Evolutionary conservation across 176 grass and related monocot genomes (phyloP), one percentile per base, ranked within the genome.

Genomic region (Eragrostis nindensis): DNA sequence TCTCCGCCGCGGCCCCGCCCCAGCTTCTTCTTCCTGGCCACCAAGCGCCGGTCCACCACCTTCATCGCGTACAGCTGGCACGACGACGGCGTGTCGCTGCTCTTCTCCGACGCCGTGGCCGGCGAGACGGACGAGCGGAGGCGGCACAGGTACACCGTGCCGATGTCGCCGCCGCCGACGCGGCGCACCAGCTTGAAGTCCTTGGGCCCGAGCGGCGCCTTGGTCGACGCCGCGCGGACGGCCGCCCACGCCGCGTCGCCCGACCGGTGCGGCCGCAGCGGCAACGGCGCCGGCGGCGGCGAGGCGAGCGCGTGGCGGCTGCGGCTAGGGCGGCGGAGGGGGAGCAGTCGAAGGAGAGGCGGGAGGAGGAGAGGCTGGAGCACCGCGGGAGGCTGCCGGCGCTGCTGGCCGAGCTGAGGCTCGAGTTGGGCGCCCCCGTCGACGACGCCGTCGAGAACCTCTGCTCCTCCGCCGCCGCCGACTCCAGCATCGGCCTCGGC

Each of bases 61-160:
- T 99, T 99, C 96, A 99, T 99, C 74, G 96, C 96, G 78, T 85
- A 98, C 1, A 89, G n/a, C n/a, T n/a, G 48, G 71, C 67, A 91
- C 24, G n/a, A n/a, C n/a, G n/a, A n/a, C n/a, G n/a, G n/a, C n/a
- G n/a, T n/a, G n/a, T n/a, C n/a, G n/a, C n/a, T n/a, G n/a, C n/a
- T n/a, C n/a, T n/a, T n/a, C 24, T 39, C 3, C 17, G 49, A 2
- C 17, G 59, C 24, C 3, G 18, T 8, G 11, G 56, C 32, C 2
- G 18, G 2, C 7, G 60, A 17, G 2, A 29, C 9, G 38, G 44
- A 0, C 11, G 26, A 3, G 1, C 90, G 82, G 26, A 99, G 88
- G 1, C 72, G 84, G 79, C 96, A 99, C 22, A 99, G 88, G 70
- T 99, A 99, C 0, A 99, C 92, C 1, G 88, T 91, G 0, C 96